Evolutionary conservation across 108 stramenopile species (phyloP).

Genomic region (Schizochytrium sp.): DNA sequence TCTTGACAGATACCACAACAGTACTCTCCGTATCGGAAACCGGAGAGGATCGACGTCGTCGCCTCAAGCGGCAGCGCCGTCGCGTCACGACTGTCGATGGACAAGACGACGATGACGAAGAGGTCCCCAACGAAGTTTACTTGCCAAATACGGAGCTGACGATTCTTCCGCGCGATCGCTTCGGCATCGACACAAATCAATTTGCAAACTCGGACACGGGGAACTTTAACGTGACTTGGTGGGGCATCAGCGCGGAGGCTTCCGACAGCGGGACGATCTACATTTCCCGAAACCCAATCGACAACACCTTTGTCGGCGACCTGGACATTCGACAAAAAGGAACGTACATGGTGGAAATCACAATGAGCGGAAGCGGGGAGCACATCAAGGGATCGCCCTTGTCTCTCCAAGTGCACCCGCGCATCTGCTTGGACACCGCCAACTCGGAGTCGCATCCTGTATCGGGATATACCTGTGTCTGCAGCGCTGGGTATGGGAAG

Average conservation of each 20-base stretch:
- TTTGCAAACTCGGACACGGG: neutral
- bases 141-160: neutral
- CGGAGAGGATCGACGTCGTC: too few relatives aligned
- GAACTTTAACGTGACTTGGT: neutral
- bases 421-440: neutral
- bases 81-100: too few relatives aligned
- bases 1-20: neutral
- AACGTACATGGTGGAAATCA: neutral
- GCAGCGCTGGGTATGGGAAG: neutral
- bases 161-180: neutral
- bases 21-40: neutral
- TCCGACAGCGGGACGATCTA: neutral
- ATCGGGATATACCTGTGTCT: slow-evolving; percentile 4
- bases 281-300: neutral
- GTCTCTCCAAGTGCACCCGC: neutral
- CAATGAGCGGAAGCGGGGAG: neutral
- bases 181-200: neutral
- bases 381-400: neutral
- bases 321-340: slow-evolving; percentile 5
- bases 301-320: neutral
- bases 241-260: neutral
- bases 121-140: neutral
- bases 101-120: neutral
- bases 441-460: neutral
- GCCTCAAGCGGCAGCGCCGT: too few relatives aligned